Evolutionary conservation across 768 basidiomycete genomes (phyloP).

Genomic region (Serendipita indica): DNA sequence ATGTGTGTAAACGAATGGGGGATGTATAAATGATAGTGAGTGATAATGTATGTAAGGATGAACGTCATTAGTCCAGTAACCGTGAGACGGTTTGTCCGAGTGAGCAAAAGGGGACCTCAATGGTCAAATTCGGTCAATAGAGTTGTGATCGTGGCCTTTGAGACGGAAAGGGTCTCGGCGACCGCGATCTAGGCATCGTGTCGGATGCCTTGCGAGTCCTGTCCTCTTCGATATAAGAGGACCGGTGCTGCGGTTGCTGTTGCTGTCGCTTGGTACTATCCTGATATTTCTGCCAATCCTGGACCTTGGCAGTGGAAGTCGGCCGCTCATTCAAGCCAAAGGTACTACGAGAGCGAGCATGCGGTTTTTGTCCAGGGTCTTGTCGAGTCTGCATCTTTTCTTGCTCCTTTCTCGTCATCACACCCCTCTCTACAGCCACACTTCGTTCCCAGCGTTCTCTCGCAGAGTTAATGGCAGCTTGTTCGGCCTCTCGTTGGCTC

Average conservation of each 20-base stretch:
- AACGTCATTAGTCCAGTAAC: neutral
- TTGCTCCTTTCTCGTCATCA: conserved; percentile 53
- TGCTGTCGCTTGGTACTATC: conserved; percentile 25
- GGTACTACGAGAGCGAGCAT: conserved; percentile 42
- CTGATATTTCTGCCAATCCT: conserved; percentile 73
- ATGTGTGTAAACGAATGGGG: neutral
- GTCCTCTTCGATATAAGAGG: no score
- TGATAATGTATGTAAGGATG: neutral
- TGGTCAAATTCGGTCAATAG: neutral
- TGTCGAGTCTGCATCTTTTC: conserved; percentile 37
- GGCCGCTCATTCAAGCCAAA: conserved; percentile 36
- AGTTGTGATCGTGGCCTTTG: neutral
- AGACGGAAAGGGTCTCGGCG: neutral
- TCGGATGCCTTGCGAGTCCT: no score
- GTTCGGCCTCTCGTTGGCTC: conserved; percentile 64
- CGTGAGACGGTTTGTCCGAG: neutral
- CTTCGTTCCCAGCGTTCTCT: conserved; percentile 72
- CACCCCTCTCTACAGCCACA: conserved; percentile 57
- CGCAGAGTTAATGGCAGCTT: conserved; percentile 60
- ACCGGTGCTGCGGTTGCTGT: no score
- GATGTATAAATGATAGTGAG: conserved; percentile 4
- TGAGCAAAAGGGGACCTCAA: neutral
- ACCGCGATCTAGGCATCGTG: neutral
- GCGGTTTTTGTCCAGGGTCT: conserved; percentile 12
- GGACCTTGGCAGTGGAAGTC: conserved; percentile 63